Evolutionary conservation across 768 basidiomycete species (phyloP), one percentile per base, ranked within the genome.

Genomic region (Tephrocybe sp.): DNA sequence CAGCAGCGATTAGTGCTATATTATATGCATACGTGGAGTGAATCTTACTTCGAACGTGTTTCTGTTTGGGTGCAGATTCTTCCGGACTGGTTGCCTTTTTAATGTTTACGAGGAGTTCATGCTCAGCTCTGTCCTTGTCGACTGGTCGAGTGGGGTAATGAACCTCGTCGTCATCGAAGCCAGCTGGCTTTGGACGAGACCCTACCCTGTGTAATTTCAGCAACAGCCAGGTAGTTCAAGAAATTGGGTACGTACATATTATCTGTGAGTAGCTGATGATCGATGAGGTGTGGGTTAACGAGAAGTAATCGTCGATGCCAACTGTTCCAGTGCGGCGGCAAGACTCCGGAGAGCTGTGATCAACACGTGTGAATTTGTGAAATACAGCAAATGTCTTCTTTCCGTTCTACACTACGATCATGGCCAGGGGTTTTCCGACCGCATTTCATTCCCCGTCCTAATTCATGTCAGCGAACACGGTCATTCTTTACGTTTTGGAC

Each of bases 51-150:
- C 97, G 84, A 61, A 99, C 97, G 65, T 99, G 97, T 66, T 99
- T 99, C 79, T 98, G 95, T 70, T 99, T 99, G 7, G 97, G 97
- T 4, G 97, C 96, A 23, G 84, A 82, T 74, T 98, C 97, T 45
- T 99, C 97, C 36, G 92, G 75, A 63, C 82, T 93, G 5, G 95
- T 98, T 3, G 97, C 97, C 68, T 99, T 99, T 80, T 99, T 99
- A 69, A 99, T 95, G 65, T 96, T 94, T 31, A 95, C 78, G 14
- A 86, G 85, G 14, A 99, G 82, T 68, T 98, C 97, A 48, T 86
- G 80, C 67, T 99, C 97, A 40, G 93, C 94, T 75, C 94, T 97
- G 64, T 98, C 97, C 76, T 92, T 98, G 74, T 98, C 96, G 20
- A 99, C 97, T 22, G 96, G 96, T 52, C 96, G 83, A 26, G 96